phyloP scores from a whole-genome alignment of 139 green algal species.

The Eudorina sp. region DNA sequence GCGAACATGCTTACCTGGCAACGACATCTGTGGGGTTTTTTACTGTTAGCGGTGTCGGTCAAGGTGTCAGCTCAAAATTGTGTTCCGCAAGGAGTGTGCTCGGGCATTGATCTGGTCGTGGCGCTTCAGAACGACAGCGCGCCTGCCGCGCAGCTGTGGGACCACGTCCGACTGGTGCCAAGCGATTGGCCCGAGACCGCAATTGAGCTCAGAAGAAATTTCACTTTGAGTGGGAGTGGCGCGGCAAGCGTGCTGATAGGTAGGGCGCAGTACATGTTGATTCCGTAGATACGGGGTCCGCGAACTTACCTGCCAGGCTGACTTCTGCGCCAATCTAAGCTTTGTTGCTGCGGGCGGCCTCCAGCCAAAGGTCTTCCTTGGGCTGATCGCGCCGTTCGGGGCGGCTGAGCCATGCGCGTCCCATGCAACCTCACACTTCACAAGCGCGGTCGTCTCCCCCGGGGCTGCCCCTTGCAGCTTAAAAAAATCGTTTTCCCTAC shows the following conservation, averaged over 20 bases:
- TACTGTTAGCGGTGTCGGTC: conserved; percentile 3
- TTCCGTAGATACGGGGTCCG: background rate
- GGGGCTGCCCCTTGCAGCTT: background rate
- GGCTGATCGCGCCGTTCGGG: background rate
- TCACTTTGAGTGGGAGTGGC: background rate
- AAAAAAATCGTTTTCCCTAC: background rate
- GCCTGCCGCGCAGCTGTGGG: background rate
- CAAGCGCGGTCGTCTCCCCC: background rate
- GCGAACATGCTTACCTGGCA: background rate
- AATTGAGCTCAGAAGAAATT: background rate
- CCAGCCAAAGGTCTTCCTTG: background rate
- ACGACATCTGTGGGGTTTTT: background rate
- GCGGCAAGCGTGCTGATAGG: background rate
- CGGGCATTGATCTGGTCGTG: background rate
- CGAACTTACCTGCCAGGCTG: background rate
- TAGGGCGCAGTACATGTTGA: background rate
- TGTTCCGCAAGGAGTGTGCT: background rate
- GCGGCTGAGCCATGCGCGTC: background rate
- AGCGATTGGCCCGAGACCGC: background rate
- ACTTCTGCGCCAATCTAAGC: background rate
- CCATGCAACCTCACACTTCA: background rate
- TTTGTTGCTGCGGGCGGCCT: too few species aligned
- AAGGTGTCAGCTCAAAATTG: background rate
- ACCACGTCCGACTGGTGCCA: background rate
- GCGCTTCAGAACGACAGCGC: background rate